phyloP scores from a whole-genome alignment of 2,329 filamentous ascomycete genomes.

The Trichophyton rubrum region DNA sequence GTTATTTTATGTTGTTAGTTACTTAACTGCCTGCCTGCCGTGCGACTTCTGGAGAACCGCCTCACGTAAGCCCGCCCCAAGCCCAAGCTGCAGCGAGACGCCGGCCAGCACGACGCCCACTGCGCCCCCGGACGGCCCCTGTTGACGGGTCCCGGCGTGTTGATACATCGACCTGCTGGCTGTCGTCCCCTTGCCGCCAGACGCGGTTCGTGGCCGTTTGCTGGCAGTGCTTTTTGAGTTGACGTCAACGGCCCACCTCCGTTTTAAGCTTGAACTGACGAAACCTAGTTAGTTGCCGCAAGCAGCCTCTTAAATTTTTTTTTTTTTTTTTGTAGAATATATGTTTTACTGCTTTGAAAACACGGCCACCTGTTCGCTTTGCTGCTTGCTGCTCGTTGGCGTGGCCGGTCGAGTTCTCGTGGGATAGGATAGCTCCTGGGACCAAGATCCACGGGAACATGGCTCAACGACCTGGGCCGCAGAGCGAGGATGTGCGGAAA shows the following conservation, averaged over 20 bases:
- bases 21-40: too few species aligned
- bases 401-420: too few species aligned
- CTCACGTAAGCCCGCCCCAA: background rate
- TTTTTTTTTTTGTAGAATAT: background rate
- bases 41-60: background rate
- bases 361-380: background rate
- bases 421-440: too few species aligned
- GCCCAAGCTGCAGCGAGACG: background rate
- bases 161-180: background rate
- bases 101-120: too few species aligned
- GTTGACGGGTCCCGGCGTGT: too few species aligned
- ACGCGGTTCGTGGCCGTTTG: background rate
- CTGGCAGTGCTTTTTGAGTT: background rate
- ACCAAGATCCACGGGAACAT: background rate
- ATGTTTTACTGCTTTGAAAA: background rate
- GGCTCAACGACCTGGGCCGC: background rate
- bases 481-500: background rate
- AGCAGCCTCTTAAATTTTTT: too few species aligned
- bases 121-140: too few species aligned
- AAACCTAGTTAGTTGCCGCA: background rate
- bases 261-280: background rate
- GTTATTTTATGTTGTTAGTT: too few species aligned
- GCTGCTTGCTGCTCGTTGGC: too few species aligned
- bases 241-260: background rate
- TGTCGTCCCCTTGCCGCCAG: background rate